Evolutionary conservation across 257 asterid genomes (phyloP), one percentile per base, ranked within the genome.

Genomic region (Fraxinus quadrangulata): DNA sequence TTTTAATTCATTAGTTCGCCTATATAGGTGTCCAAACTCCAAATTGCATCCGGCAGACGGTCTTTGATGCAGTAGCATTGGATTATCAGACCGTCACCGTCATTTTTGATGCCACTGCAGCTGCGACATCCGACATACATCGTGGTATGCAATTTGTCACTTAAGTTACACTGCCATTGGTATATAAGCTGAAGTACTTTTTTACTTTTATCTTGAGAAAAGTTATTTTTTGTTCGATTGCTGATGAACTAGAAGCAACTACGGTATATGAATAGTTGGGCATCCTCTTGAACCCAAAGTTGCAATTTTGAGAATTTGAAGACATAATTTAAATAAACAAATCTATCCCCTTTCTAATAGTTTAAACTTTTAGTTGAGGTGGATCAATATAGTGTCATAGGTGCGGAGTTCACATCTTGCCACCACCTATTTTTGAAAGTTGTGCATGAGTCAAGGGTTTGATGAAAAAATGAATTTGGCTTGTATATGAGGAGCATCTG

Each of bases 1-100:
- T 21, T 74, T 65, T 54, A 34, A 74, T 83, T 37, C 56, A 37
- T 63, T 66, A 33, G 54, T 63, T 78, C 9, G 17, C 56, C 34
- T 66, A 4, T 70, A 54, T 77, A 94, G 97, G 99, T 75, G 97
- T 94, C 76, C 99, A 92, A 87, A 92, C 97, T 71, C 99, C 99
- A 73, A 94, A 94, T 61, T 94, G 97, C 82, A 84, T 94, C 78
- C 77, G 97, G 30, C 97, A 92, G 74, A 92, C 97, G 31, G 97
- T 88, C 66, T 92, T 90, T 84, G 99, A 94, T 79, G 96, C 99
- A 0, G 97, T 94, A 11, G 92, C 95, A 24, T 75, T 92, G 85
- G 92, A 92, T 85, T 94, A 87, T 84, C 84, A 80, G 36, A 74
- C 74, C 5, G 96, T 92, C n/a, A 89, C 89, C 0, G 92, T 92